phyloP scores from a whole-genome alignment of 352 stramenopile species.

The Globisporangium barbulae region DNA sequence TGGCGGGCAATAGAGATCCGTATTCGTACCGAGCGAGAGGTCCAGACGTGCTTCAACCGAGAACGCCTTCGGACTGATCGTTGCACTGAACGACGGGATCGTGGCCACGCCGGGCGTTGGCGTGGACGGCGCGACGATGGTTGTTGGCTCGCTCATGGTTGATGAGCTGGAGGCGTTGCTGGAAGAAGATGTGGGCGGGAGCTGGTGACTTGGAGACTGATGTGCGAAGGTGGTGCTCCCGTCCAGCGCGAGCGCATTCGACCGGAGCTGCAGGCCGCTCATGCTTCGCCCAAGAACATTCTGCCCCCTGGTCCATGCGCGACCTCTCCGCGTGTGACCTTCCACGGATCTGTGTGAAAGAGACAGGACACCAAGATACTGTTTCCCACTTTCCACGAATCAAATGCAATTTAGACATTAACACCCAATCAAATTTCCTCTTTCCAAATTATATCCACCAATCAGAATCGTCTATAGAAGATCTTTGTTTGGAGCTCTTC shows the following conservation, averaged over 20 bases:
- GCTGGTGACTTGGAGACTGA: conserved; percentile 13
- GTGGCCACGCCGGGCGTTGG: conserved; percentile 5
- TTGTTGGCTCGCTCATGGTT: conserved; percentile 13
- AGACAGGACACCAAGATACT: conserved; percentile 3
- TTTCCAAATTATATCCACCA: not conserved
- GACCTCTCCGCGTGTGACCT: not conserved
- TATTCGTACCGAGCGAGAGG: conserved; percentile 34
- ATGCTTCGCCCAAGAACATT: not conserved
- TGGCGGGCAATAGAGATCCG: not conserved
- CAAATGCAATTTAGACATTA: not conserved
- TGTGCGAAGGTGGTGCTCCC: not conserved
- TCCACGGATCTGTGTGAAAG: conserved; percentile 10
- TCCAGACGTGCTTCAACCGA: conserved; percentile 37
- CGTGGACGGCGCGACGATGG: conserved; percentile 7
- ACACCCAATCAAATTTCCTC: conserved; percentile 2
- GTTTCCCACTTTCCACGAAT: conserved; percentile 6
- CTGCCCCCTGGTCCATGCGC: not conserved
- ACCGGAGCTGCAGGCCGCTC: not conserved
- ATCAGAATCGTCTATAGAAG: conserved; percentile 7
- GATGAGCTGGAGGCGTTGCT: not conserved
- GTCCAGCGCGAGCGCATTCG: not conserved
- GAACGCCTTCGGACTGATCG: conserved; percentile 15
- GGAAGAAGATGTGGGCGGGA: not conserved
- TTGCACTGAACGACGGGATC: not conserved
- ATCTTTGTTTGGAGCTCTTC: conserved; percentile 4